Evolutionary conservation across 495 filamentous ascomycete genomes (phyloP), one percentile per base, ranked within the genome.

Genomic region (Penicillium robsamsonii): DNA sequence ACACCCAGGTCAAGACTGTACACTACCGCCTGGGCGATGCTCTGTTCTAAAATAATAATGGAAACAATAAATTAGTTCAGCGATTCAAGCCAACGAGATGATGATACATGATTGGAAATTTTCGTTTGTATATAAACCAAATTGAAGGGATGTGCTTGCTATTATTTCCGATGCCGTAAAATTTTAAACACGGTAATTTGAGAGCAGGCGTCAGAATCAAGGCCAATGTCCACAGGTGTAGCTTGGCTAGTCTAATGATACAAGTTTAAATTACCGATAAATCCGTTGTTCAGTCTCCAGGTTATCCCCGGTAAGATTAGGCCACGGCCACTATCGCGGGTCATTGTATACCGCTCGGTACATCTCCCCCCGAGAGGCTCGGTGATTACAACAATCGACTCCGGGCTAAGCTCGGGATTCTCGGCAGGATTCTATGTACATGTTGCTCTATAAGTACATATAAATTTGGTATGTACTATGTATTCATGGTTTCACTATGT

Each of bases 1-100:
- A 97, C 76, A 92, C 87, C 41, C 89, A 98, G 77, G 74, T 81
- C 61, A 88, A 88, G 82, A 81, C 85, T 17, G 85, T 88, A 29
- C 76, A 74, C 63, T 84, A 83, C 69, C 75, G 82, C 60, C 72
- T 87, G 58, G 83, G 82, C 27, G 84, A 85, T 69, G 84, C 84
- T 58, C 71, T 85, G 43, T 87, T 87, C 69, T 80, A 74, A 71
- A 61, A 5, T 46, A 6, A 18, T 29, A 5, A 45, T 24, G 18
- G 38, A 31, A 13, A 29, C 29, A 30, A 40, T 15, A 22, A 18
- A 27, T 49, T 22, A 42, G 15, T 43, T 41, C 30, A 47, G 29
- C 5, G 43, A 37, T 44, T 25, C 35, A 43, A 41, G 12, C 22
- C 44, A 47, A 53, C 45, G 40, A 42, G 27, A 45, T 49, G 41